These are phyloP conservation scores for Beauveria sp. DNA, from an alignment of 2,329 filamentous ascomycete genomes.

Conservation along the genomic window DNA sequence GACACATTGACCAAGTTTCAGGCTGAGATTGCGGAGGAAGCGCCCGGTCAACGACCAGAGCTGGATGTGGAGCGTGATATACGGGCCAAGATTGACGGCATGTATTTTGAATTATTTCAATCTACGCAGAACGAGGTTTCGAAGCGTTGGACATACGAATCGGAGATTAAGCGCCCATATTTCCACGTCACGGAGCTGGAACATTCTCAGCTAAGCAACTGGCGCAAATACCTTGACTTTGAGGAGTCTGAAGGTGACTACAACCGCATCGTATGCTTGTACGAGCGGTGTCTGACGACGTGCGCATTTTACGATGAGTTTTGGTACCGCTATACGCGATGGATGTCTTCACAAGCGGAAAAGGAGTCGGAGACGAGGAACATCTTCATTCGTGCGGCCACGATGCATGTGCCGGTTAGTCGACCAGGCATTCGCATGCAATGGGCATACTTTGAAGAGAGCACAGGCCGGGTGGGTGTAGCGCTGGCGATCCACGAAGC, in stretches of 20 bases:
- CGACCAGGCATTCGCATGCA: conserved; percentile 77
- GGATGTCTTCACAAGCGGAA: conserved; percentile 75
- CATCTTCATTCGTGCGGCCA: conserved; percentile 83
- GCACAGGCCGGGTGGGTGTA: conserved; percentile 65
- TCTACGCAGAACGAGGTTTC: conserved; percentile 80
- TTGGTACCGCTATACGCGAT: conserved; percentile 93
- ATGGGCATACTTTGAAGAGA: conserved; percentile 93
- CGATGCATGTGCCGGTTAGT: conserved; percentile 79
- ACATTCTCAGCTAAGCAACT: conserved; percentile 75
- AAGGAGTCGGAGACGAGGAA: conserved; percentile 88
- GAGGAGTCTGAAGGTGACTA: conserved; percentile 82
- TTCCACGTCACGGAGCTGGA: conserved; percentile 95
- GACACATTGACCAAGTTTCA: conserved; percentile 63
- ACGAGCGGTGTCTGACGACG: conserved; percentile 88
- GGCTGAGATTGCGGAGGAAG: conserved; percentile 64
- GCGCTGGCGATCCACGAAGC: conserved; percentile 79
- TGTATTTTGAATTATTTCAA: conserved; percentile 75
- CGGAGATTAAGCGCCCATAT: conserved; percentile 90
- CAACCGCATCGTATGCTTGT: conserved; percentile 69
- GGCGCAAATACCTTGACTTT: conserved; percentile 94
- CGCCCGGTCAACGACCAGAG: conserved; percentile 52
- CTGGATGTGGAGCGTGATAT: conserved; percentile 79
- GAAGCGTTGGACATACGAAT: conserved; percentile 91
- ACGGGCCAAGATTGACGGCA: conserved; percentile 68
- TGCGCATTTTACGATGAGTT: conserved; percentile 96